Evolutionary conservation across 768 basidiomycete species (phyloP).

Genomic region (Boletus tylopilopsis): DNA sequence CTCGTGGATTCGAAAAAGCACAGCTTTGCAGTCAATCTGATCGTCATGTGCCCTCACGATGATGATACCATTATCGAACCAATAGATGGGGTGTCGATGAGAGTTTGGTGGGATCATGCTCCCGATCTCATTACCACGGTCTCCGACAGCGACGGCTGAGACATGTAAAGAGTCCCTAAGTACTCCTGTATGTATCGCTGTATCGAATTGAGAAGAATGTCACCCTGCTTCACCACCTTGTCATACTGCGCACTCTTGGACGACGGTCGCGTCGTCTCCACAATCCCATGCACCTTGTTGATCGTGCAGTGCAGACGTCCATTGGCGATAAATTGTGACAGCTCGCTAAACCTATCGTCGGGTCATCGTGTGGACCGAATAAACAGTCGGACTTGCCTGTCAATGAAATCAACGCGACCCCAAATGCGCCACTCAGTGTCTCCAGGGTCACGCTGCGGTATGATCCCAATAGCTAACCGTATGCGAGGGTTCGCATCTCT

Average conservation of each 20-base stretch:
- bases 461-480: constrained; percentile 85
- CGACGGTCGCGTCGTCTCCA: constrained; percentile 81
- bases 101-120: background rate
- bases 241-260: constrained; percentile 87
- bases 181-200: constrained; percentile 43
- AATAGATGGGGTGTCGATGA: constrained; percentile 47
- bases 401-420: constrained; percentile 85
- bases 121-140: background rate
- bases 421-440: constrained; percentile 81
- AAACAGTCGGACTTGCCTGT: constrained; percentile 51
- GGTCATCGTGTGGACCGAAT: background rate
- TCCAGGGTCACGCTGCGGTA: constrained; percentile 89
- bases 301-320: constrained; percentile 85
- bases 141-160: constrained; percentile 8
- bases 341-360: constrained; percentile 54
- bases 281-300: constrained; percentile 92
- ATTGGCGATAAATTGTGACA: constrained; percentile 87
- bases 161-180: background rate
- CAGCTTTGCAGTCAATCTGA: constrained; percentile 2
- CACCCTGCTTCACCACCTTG: constrained; percentile 89
- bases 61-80: constrained; percentile 66
- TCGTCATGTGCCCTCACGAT: constrained; percentile 41
- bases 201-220: constrained; percentile 81
- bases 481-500: constrained; percentile 95
- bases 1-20: constrained; percentile 55